Evolutionary conservation across 495 filamentous ascomycete genomes (phyloP).

Genomic region (Neurospora tetraspora): DNA sequence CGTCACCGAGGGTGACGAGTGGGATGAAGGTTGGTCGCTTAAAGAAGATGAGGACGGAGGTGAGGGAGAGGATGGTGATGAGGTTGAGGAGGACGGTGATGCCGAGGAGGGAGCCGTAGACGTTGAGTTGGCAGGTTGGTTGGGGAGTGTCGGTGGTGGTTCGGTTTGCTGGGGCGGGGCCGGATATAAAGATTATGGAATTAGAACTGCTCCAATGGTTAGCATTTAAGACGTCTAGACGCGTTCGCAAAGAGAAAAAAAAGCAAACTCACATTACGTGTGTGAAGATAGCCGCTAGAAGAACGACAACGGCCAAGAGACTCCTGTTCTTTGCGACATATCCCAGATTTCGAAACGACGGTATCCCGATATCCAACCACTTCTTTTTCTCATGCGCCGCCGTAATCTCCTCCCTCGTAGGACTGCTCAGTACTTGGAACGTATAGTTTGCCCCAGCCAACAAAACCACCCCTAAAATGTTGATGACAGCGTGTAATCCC

Average conservation of each 20-base stretch:
- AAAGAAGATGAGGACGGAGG: conserved; percentile 21
- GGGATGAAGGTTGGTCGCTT: conserved; percentile 24
- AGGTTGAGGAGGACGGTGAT: conserved; percentile 31
- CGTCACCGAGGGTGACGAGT: conserved; percentile 35
- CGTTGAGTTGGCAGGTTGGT: conserved; percentile 27
- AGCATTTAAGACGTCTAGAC: too few relatives aligned
- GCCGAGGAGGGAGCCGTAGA: conserved; percentile 32
- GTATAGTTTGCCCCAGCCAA: conserved; percentile 37
- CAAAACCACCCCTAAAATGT: conserved; percentile 24
- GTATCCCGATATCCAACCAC: conserved; percentile 48
- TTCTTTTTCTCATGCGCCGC: conserved; percentile 31
- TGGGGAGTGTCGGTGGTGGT: conserved; percentile 3
- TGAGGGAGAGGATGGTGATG: conserved; percentile 23
- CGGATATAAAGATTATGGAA: conserved; percentile 32
- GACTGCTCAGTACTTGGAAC: conserved; percentile 43
- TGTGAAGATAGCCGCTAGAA: conserved; percentile 25
- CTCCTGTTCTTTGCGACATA: conserved; percentile 28
- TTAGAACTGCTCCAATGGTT: conserved; percentile 27
- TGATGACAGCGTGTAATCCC: conserved; percentile 29
- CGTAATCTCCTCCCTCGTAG: conserved; percentile 41
- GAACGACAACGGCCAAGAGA: conserved; percentile 26
- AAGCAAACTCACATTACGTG: conserved; percentile 33
- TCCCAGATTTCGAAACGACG: conserved; percentile 37
- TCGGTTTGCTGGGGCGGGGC: conserved; percentile 7
- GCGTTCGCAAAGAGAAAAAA: not conserved